Percentiles rank a stretch among this genome's conserved stretches.
Conservation (phyloP, 805 yeast species). For the Zygosaccharomyces siamensis region DNA sequence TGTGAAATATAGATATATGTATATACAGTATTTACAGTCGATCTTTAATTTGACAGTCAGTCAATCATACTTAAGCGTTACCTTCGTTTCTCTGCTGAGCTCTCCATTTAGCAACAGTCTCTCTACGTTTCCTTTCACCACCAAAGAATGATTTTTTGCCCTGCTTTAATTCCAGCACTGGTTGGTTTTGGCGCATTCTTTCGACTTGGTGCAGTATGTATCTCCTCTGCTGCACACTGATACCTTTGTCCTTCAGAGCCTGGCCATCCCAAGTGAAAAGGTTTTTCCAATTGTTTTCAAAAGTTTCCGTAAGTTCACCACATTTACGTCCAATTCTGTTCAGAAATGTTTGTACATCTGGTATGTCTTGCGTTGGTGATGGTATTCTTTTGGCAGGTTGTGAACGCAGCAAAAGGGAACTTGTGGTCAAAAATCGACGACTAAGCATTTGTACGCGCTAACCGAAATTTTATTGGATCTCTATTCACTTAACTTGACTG, state of each 20-base stretch:
- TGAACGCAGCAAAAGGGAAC: constrained; percentile 11
- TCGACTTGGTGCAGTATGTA: constrained; percentile 72
- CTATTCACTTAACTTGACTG: neutral
- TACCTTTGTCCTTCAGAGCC: constrained; percentile 67
- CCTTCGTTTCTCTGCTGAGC: constrained; percentile 43
- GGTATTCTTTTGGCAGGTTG: constrained; percentile 34
- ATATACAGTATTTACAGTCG: neutral
- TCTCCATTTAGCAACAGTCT: constrained; percentile 55
- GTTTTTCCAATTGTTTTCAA: constrained; percentile 59
- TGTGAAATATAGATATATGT: constrained; percentile 1
- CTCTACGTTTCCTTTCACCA: constrained; percentile 78
- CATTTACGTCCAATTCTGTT: constrained; percentile 73
- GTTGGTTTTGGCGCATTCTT: constrained; percentile 53
- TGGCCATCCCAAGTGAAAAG: constrained; percentile 54
- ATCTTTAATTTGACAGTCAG: neutral
- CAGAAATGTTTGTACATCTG: constrained; percentile 72
- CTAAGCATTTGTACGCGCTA: constrained; percentile 7
- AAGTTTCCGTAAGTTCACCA: constrained; percentile 66
- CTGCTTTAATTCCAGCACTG: constrained; percentile 50
- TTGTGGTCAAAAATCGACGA: constrained; percentile 14
- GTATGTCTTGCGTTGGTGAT: constrained; percentile 48
- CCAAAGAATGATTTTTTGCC: constrained; percentile 76
- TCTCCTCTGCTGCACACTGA: constrained; percentile 66
- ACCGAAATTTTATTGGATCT: neutral
- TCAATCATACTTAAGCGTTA: constrained; percentile 16